phyloP scores from a whole-genome alignment of 139 green algal genomes.

The Desmodesmus armatus region DNA sequence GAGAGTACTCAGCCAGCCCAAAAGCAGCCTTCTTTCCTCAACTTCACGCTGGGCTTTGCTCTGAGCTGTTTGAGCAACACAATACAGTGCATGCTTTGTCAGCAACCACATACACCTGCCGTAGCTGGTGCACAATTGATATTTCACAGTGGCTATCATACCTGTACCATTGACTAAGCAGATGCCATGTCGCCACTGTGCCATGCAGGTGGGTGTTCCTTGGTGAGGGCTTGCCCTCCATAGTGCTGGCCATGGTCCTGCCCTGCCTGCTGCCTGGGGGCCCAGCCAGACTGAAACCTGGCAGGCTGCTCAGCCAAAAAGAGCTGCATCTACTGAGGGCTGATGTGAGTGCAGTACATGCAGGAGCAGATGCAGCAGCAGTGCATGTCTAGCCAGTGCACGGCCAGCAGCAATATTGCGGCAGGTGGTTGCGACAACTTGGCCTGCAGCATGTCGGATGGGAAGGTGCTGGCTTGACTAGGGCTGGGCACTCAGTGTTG shows the following conservation, averaged over 20 bases:
- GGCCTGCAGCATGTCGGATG: too few species aligned
- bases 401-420: not conserved
- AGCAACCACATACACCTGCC: not conserved
- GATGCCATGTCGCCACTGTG: too few species aligned
- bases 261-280: slow-evolving; percentile 17
- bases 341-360: slow-evolving; percentile 29
- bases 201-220: slow-evolving; percentile 44
- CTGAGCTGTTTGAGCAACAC: not conserved
- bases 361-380: not conserved
- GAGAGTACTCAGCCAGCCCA: too few species aligned
- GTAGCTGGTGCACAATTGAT: not conserved
- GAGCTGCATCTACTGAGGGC: slow-evolving; percentile 17
- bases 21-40: too few species aligned
- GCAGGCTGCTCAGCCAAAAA: not conserved
- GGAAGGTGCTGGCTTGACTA: too few species aligned
- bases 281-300: not conserved
- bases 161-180: too few species aligned
- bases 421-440: too few species aligned
- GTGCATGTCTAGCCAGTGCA: not conserved
- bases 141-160: too few species aligned
- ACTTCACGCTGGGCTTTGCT: too few species aligned
- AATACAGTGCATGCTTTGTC: not conserved
- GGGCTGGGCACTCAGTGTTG: too few species aligned
- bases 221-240: slow-evolving; percentile 21
- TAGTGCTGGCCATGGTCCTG: slow-evolving; percentile 30